Base-by-base conservation (phyloP, 2,329 filamentous ascomycete species). In the Fusarium globosum region DNA sequence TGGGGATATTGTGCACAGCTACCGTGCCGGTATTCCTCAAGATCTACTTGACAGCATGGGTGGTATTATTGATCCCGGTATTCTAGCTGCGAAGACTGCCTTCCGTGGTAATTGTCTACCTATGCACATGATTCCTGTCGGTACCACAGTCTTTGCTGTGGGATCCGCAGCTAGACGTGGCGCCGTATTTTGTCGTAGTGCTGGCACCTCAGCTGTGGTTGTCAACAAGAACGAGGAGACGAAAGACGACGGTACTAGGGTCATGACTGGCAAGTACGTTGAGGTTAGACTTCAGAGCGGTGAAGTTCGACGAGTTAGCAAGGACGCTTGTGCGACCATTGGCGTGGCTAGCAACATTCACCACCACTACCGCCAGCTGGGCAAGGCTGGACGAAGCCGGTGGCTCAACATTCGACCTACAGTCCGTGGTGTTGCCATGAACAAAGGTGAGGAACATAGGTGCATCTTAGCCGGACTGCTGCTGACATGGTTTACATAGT, bases 361-460 rank as follows among this genome's bases (percentile, higher is more conserved):
- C 81, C 93, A 95, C 82, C 94, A 97, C 76, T 97, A 97, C 83
- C 88, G 91, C 74, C 94, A 96, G 80, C 88, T 99, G 65, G 97
- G 97, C 78, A 99, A 99, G 86, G 96, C 96, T 77, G 96, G 96
- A 80, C 91, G 97, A 79, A 95, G 92, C 77, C 90, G 96, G 80
- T 98, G 95, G 95, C 85, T 98, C 75, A 96, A 96, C 80, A 97
- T 97, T 80, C 89, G 96, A 76, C 96, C 96, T 21, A 98, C 96
- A 2, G 96, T 99, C 49, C 92, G 97, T 87, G 97, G 96, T 92
- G 86, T 98, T 78, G 96, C 97, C 72, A 99, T 99, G 97, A 99
- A 99, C 87, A 95, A 96, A 82, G 90, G 93, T 94, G 85, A 80
- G 88, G 82, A 43, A 26, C 7, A 36, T n/a, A 26, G 23, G n/a